phyloP scores from a whole-genome alignment of 495 filamentous ascomycete genomes.

The Aspergillus homomorphus region DNA sequence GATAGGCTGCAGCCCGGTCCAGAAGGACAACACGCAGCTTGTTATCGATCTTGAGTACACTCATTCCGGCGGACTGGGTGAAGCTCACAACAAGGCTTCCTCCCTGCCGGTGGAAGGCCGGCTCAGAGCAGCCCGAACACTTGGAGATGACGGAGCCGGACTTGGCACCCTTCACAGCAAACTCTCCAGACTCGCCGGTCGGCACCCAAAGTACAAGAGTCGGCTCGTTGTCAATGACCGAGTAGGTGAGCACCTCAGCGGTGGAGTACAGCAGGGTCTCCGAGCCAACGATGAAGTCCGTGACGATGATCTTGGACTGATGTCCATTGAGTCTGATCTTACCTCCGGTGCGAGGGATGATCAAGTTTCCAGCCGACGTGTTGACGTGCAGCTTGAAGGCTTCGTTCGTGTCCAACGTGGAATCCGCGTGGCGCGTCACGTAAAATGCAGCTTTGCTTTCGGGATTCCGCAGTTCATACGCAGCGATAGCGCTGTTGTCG shows the following conservation, averaged over 20 bases:
- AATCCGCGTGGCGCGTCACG: conserved; percentile 49
- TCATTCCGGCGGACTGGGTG: conserved; percentile 45
- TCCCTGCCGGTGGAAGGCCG: conserved; percentile 35
- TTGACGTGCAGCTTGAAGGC: conserved; percentile 52
- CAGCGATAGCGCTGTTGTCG: conserved; percentile 43
- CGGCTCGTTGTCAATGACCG: conserved; percentile 44
- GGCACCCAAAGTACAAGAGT: conserved; percentile 54
- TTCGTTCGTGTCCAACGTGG: conserved; percentile 43
- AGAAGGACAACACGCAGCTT: conserved; percentile 45
- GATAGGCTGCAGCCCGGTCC: conserved; percentile 51
- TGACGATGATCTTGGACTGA: conserved; percentile 59
- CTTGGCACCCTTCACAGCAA: conserved; percentile 47
- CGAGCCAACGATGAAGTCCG: conserved; percentile 52
- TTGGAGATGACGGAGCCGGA: conserved; percentile 29
- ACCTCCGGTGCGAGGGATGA: conserved; percentile 37
- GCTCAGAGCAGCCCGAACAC: conserved; percentile 32
- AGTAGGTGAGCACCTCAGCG: conserved; percentile 55
- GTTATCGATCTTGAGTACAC: conserved; percentile 45
- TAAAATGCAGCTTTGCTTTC: conserved; percentile 56
- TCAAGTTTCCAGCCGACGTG: conserved; percentile 52
- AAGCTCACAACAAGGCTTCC: conserved; percentile 39
- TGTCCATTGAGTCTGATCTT: conserved; percentile 53
- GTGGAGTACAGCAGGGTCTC: conserved; percentile 57
- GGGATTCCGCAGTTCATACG: conserved; percentile 54
- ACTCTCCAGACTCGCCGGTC: conserved; percentile 53